Base-by-base conservation (phyloP, 495 filamentous ascomycete species). In the Podospora conica region DNA sequence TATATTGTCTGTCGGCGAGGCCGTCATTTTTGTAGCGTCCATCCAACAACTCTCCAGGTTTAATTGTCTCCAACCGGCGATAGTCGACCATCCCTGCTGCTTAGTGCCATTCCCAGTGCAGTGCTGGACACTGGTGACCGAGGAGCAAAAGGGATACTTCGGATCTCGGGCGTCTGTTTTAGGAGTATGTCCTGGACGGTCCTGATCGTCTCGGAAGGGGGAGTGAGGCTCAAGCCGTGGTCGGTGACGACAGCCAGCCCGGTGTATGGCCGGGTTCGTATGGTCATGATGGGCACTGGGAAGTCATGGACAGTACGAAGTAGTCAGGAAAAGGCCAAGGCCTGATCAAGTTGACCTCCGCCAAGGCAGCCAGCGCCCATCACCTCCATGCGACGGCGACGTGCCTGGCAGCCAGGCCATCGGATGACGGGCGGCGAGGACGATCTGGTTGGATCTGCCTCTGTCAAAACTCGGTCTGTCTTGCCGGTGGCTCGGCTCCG, bases 71-170 rank as follows among this genome's bases (percentile, higher is more conserved):
- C 23, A 54, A 57, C 31, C 29, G 60, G 59, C 55, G 29, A 48
- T 67, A 63, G 55, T 29, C 25, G 54, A n/a, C 15, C 31, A 68
- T 68, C 66, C 66, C 66, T 68, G 66, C 29, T 65, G 59, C 66
- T 68, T 68, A 68, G 66, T 53, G 53, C 29, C 40, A 56, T 31
- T 23, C 12, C 18, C 0, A 18, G 40, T 18, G 40, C 18, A 15
- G 40, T 15, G 7, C 40, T 48, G 33, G 33, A 29, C 29, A 12
- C 29, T 31, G 31, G 31, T n/a, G 15, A 48, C 40, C 18, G 40
- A 48, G 15, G 40, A 48, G 40, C 18, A 48, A 48, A 48, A 2
- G 40, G 15, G 7, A 8, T 48, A n/a, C 40, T 9, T 48, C 0
- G 22, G 55, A 25, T 64, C 63, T 21, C 61, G 61, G 61, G 53